phyloP scores from a whole-genome alignment of 306 rosid genomes.

The Trifolium fragiferum region DNA sequence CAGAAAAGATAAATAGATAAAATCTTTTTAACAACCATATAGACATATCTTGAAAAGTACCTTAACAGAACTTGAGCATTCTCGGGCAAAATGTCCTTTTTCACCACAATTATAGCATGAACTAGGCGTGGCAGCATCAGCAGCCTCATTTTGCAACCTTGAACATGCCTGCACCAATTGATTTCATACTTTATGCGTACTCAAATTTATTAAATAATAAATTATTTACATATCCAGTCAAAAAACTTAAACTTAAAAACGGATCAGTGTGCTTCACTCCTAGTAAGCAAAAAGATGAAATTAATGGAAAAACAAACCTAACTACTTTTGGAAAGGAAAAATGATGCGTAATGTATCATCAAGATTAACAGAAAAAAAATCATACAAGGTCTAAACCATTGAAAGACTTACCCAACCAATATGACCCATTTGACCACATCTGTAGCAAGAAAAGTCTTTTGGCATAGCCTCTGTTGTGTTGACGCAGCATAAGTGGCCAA shows the following conservation, averaged over 20 bases:
- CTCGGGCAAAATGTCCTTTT: slow-evolving; percentile 90
- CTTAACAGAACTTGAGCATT: slow-evolving; percentile 58
- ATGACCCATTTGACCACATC: slow-evolving; percentile 85
- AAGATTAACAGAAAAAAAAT: background rate
- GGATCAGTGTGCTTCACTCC: background rate
- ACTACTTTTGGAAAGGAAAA: background rate
- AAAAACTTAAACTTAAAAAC: background rate
- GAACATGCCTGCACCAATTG: slow-evolving; percentile 62
- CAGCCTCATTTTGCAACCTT: slow-evolving; percentile 55
- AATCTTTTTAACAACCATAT: background rate
- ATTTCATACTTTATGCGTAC: background rate
- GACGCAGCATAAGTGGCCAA: slow-evolving; percentile 87
- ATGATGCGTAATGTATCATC: background rate
- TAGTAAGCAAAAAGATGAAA: background rate
- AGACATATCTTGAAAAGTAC: slow-evolving; percentile 2
- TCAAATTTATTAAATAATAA: background rate
- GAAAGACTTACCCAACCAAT: slow-evolving; percentile 77
- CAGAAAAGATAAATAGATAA: background rate
- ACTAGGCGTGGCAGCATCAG: slow-evolving; percentile 52
- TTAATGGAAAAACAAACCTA: background rate
- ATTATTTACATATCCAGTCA: background rate
- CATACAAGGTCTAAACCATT: background rate
- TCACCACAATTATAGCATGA: slow-evolving; percentile 78
- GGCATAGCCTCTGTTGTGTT: slow-evolving; percentile 42
- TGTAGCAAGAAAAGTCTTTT: slow-evolving; percentile 75